Conservation (phyloP, 805 yeast genomes). For the Tetrapisispora phaffii region DNA sequence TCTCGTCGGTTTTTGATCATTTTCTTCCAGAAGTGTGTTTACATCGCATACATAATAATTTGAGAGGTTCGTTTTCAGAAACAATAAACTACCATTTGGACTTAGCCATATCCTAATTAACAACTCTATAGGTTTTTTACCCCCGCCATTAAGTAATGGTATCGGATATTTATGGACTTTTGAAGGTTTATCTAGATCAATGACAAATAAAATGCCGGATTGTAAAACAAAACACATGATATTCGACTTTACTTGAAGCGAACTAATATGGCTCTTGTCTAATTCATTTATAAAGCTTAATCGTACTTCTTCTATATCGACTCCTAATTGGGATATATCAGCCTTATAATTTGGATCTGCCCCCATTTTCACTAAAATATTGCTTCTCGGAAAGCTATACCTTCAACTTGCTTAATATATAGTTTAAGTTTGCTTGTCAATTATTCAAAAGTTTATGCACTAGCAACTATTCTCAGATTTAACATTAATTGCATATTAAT, state of each 20-base stretch:
- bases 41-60: conserved; percentile 20
- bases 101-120: conserved; percentile 20
- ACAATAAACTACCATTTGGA: conserved; percentile 13
- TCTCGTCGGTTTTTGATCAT: not conserved
- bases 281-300: conserved; percentile 46
- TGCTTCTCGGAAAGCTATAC: not conserved
- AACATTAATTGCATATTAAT: too few relatives aligned
- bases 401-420: too few relatives aligned
- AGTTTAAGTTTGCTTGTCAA: too few relatives aligned
- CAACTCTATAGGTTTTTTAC: conserved; percentile 11
- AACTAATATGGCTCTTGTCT: conserved; percentile 31
- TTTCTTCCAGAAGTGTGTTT: not conserved
- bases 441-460: too few relatives aligned
- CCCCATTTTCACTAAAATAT: not conserved
- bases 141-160: conserved; percentile 17
- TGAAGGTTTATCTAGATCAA: conserved; percentile 57
- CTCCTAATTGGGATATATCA: conserved; percentile 11
- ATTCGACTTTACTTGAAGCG: conserved; percentile 48
- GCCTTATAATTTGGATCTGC: not conserved
- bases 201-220: conserved; percentile 48
- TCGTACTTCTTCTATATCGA: conserved; percentile 30
- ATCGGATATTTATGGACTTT: conserved; percentile 37
- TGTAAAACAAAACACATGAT: conserved; percentile 44
- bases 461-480: too few relatives aligned
- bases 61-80: conserved; percentile 26